phyloP scores from a whole-genome alignment of 2,329 filamentous ascomycete species.

The Talaromyces sp. region DNA sequence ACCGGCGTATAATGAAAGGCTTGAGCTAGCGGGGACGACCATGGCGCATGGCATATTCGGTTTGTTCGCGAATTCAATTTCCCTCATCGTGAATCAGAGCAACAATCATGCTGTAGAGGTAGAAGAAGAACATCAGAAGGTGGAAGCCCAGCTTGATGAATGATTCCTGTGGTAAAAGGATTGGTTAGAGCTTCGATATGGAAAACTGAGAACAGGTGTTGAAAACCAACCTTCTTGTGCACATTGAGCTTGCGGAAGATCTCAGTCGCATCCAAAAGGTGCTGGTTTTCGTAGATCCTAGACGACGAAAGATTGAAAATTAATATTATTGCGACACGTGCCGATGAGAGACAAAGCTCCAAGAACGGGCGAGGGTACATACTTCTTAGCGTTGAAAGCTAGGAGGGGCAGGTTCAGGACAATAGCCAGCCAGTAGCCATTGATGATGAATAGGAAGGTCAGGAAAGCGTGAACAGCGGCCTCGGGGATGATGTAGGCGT shows the following conservation, averaged over 20 bases:
- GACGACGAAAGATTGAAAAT: constrained; percentile 7
- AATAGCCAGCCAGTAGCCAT: constrained; percentile 96
- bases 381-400: constrained; percentile 98
- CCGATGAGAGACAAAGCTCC: background rate
- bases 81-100: constrained; percentile 95
- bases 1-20: constrained; percentile 7
- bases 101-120: constrained; percentile 98
- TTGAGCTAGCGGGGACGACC: constrained; percentile 28
- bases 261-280: constrained; percentile 95
- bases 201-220: background rate
- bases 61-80: constrained; percentile 61
- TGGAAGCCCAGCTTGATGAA: constrained; percentile 99
- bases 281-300: constrained; percentile 96
- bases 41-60: constrained; percentile 45
- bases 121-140: constrained; percentile 99
- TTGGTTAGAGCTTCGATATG: constrained; percentile 12
- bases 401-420: constrained; percentile 89
- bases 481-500: constrained; percentile 99
- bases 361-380: constrained; percentile 46
- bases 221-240: constrained; percentile 81
- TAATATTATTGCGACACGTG: constrained; percentile 23
- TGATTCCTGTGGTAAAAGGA: constrained; percentile 70
- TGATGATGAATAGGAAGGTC: constrained; percentile 94
- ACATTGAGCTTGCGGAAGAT: constrained; percentile 99
- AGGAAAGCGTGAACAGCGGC: constrained; percentile 95